Evolutionary conservation across 345 rosid genomes (phyloP), one percentile per base, ranked within the genome.

Genomic region (Noccaea bulbosa): DNA sequence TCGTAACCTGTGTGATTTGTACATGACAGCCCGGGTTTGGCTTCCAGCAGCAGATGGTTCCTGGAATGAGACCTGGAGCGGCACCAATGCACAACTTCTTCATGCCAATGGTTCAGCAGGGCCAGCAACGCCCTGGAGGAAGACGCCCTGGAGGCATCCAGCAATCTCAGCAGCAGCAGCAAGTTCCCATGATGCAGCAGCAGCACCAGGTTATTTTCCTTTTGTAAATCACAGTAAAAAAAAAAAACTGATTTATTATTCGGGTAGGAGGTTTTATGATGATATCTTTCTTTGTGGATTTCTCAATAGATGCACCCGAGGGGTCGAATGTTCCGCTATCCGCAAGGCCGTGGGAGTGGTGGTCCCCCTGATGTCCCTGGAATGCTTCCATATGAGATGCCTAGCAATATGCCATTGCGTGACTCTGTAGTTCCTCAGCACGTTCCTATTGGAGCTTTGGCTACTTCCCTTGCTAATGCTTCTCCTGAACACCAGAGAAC

Each of bases 101-200:
- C 75, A 81, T 90, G 83, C 98, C 93, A 5, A 90, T 93, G 96
- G 97, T 85, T 73, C 98, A 84, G 79, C 96, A 91, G 83, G 90
- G 80, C 40, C 98, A 85, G 79, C 91, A 92, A 71, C 94, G 95
- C 43, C 96, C 90, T 56, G 88, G 92, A 64, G 91, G 91, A 12
- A 80, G 97, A 76, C 78, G 91, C 24, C 62, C 81, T 11, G 94
- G 94, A 50, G 82, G 79, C 40, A 83, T 79, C 53, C 96, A 86
- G 75, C 96, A 93, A 73, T 62, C 81, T 16, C 98, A 87, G 77
- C 98, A 88, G 77, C 96, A 87, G 74, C 98, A 87, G 68, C 90
- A 88, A 65, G 81, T 79, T 57, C 92, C 93, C 27, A 63, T 93
- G 55, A 86, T 90, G 90, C 96, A 82, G 80, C 95, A 55, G 64